Evolutionary conservation across 805 yeast species (phyloP), one percentile per base, ranked within the genome.

Genomic region (Suhomyces sp.): DNA sequence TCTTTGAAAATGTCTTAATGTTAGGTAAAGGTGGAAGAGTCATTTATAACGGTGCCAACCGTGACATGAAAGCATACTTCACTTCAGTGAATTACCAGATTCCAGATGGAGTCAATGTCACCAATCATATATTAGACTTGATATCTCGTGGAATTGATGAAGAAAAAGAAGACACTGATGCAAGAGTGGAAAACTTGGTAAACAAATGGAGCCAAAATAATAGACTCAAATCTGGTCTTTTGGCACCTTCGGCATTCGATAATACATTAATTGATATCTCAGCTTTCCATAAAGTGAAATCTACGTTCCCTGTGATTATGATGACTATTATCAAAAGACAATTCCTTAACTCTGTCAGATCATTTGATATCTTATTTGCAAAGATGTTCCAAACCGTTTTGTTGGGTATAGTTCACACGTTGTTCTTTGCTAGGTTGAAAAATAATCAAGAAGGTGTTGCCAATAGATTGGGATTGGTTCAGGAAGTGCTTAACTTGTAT

Each of bases 111-210:
- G 36, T 28, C 19, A 53, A 47, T 28, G 33, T 47, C 11, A 54
- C 58, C 3, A 56, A 54, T 30, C 44, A 38, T 23, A 39, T 48
- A 20, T 42, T 54, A 33, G 60, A 54, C 24, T 31, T 43, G 21
- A 73, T 86, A 2, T 81, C 93, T 0, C 68, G 47, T 32, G 53
- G 56, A 2, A 28, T 49, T 6, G 52, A 50, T 13, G 71, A 65
- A 31, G 42, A 48, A 7, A 35, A 36, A 15, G 61, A 52, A 15
- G 39, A 33, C 6, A 42, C 54, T 9, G 44, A 46, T 12, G 35
- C 44, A 2, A 44, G 70, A 25, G 47, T 61, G 2, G 44, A 43
- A 11, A 19, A 35, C 9, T 47, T 67, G 30, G 53, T 62, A 9
- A 46, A 48, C 15, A 30, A 40, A 9, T 66, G 72, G 72, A 40